Percentiles rank a stretch among this genome's conserved stretches.
Conservation (phyloP, 257 asterid species). For the Solanum dulcamara region DNA sequence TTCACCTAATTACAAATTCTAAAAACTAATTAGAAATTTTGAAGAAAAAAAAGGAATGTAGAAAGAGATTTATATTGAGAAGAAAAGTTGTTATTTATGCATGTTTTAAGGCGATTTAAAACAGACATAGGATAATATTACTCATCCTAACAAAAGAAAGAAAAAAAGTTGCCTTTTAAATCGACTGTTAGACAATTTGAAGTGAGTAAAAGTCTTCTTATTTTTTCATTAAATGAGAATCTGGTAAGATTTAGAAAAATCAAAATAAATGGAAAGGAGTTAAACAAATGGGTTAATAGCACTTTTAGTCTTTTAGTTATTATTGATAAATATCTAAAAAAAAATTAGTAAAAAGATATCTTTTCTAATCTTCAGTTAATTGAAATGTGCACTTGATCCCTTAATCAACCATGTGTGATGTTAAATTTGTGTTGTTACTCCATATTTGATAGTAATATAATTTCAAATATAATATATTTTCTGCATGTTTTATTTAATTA, state of each 20-base stretch:
- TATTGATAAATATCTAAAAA: too few relatives aligned
- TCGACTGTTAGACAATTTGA: neutral
- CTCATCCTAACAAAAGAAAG: neutral
- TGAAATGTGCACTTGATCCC: neutral
- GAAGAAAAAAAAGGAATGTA: neutral
- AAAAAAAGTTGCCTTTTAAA: neutral
- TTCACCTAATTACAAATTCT: neutral
- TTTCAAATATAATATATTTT: neutral
- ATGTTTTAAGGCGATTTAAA: neutral
- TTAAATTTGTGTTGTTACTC: neutral
- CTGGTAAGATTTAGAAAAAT: neutral
- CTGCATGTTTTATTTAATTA: neutral
- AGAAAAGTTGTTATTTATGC: neutral
- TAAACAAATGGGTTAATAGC: neutral
- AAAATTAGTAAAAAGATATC: too few relatives aligned
- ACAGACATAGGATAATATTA: neutral
- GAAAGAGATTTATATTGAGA: neutral
- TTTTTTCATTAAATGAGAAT: neutral
- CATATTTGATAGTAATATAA: neutral
- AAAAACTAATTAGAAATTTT: neutral
- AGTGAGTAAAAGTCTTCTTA: neutral
- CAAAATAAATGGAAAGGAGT: neutral
- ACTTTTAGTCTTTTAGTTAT: too few relatives aligned
- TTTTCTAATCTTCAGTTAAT: neutral
- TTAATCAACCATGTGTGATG: neutral